Evolutionary conservation across 257 asterid species (phyloP), one percentile per base, ranked within the genome.

Genomic region (Marsdenia floribunda): DNA sequence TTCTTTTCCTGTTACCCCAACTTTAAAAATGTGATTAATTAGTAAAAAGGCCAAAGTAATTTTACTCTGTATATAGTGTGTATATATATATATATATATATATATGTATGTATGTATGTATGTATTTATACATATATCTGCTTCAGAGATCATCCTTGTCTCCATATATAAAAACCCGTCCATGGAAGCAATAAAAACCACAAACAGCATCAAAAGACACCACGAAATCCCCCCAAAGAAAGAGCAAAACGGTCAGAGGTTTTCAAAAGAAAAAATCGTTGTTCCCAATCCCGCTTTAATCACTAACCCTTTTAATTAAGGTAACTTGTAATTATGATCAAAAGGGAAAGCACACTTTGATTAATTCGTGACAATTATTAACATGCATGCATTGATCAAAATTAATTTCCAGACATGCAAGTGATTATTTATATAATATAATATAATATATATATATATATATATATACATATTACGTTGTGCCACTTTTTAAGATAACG

Each of bases 161-260:
- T 22, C 68, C 69, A 63, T 33, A 35, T 16, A 63, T 8, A 63
- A 22, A 64, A 77, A 37, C 77, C 59, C 50, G 67, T 52, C 40
- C 52, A 11, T 8, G 49, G 61, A 77, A 65, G 37, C 59, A 46
- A 22, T 59, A 59, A 59, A 59, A 29, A 64, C 6, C 60, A 14
- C 24, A 40, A 47, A 8, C 81, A 64, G 68, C 69, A 71, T 71
- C 73, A 63, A 63, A 75, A 75, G 79, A 75, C 79, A 54, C 73
- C 7, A 8, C 61, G 55, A 52, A 55, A 42, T 2, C 59, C 22
- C 33, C 38, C n/a, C 68, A 15, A 19, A 38, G 22, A 50, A 44
- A 49, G 50, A 75, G 78, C 35, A 57, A 44, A 42, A 37, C 33
- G 37, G 46, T 58, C 69, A 58, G 49, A 57, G 24, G 26, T 44